Conservation (phyloP, 2,329 filamentous ascomycete genomes). For the Zymoseptoria crescenta region DNA sequence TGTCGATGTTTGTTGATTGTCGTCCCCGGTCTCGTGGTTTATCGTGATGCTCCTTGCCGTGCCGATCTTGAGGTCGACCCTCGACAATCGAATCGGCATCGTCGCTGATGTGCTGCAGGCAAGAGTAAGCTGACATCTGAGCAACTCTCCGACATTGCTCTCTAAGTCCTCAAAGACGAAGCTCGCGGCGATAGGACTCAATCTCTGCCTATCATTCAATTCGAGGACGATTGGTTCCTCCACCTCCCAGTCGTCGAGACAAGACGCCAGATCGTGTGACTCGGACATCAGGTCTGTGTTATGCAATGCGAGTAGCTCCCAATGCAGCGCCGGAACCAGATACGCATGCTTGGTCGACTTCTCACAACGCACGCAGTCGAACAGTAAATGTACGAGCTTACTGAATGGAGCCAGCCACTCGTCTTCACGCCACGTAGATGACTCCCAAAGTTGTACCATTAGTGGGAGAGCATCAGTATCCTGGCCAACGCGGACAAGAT, state of each 20-base stretch:
- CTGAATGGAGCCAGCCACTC: constrained; percentile 53
- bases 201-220: constrained; percentile 14
- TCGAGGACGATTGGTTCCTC: constrained; percentile 10
- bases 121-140: constrained; percentile 49
- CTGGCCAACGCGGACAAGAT: constrained; percentile 43
- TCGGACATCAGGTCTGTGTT: constrained; percentile 2
- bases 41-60: constrained; percentile 10
- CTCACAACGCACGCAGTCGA: constrained; percentile 42
- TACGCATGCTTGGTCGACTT: constrained; percentile 33
- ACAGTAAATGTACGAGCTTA: constrained; percentile 46
- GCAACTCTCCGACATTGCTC: constrained; percentile 52
- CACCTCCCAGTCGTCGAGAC: constrained; percentile 12
- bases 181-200: constrained; percentile 38
- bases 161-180: constrained; percentile 48
- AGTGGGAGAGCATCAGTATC: constrained; percentile 46
- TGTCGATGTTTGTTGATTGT: not conserved
- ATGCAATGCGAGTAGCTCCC: constrained; percentile 42
- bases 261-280: constrained; percentile 9
- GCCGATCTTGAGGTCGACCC: constrained; percentile 14
- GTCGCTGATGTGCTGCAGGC: constrained; percentile 37
- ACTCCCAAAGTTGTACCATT: constrained; percentile 48
- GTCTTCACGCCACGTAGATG: constrained; percentile 50
- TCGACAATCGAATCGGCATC: constrained; percentile 14
- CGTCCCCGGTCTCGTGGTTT: constrained; percentile 5
- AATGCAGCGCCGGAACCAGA: constrained; percentile 46